Evolutionary conservation across 352 stramenopile species (phyloP).

Genomic region (Hyaloperonospora brassicae): DNA sequence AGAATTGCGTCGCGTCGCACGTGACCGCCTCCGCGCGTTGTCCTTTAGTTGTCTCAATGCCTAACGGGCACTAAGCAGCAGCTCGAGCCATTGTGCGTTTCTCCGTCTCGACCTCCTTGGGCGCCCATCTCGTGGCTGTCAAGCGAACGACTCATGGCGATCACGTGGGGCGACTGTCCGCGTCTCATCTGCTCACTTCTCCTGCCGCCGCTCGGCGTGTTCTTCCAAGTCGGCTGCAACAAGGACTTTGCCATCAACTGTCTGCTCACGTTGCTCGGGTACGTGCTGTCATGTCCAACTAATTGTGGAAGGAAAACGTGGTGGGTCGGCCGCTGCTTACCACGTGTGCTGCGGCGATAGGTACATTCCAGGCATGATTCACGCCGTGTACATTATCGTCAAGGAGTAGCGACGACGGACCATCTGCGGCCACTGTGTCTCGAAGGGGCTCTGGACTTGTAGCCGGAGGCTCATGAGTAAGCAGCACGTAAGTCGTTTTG

Average conservation of each 20-base stretch:
- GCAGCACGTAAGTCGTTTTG: no score
- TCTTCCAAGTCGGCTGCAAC: constrained; percentile 44
- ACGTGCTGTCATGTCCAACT: constrained; percentile 1
- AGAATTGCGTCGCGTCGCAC: no score
- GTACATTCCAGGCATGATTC: constrained; percentile 51
- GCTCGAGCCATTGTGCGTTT: no score
- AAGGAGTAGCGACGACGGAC: neutral
- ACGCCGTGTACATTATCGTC: constrained; percentile 32
- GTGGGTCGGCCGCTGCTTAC: neutral
- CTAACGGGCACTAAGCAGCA: no score
- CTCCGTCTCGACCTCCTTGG: no score
- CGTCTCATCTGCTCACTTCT: constrained; percentile 41
- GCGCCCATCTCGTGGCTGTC: no score
- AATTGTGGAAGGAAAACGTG: neutral
- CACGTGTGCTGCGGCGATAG: constrained; percentile 10
- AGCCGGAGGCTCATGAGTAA: neutral
- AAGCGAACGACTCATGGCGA: neutral
- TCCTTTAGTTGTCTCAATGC: no score
- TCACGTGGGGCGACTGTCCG: constrained; percentile 19
- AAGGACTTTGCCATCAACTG: constrained; percentile 62
- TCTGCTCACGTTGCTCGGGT: constrained; percentile 56
- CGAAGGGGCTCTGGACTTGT: neutral
- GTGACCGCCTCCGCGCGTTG: no score
- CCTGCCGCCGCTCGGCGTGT: constrained; percentile 44
- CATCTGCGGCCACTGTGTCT: neutral